These are phyloP conservation scores for Thymus quinquecostatus DNA, from an alignment of 257 asterid species.

Conservation along the genomic window DNA sequence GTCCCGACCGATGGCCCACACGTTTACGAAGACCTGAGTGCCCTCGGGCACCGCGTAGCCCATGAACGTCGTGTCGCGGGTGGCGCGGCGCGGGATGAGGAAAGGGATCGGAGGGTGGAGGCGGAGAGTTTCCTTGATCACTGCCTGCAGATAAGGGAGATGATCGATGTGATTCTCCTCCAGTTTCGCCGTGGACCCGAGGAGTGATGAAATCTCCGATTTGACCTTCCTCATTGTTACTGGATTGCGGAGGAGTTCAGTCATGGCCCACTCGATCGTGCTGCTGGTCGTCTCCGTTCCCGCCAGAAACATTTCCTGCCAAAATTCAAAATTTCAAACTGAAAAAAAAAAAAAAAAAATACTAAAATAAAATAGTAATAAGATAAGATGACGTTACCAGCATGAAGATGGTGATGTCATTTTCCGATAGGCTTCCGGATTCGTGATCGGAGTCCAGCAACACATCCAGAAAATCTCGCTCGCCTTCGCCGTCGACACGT, in stretches of 20 bases:
- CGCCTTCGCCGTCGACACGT: neutral
- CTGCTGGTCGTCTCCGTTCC: constrained; percentile 52
- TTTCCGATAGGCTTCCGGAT: constrained; percentile 47
- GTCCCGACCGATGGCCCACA: constrained; percentile 67
- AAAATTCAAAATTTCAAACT: neutral
- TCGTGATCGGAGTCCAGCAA: constrained; percentile 47
- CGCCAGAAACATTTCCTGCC: constrained; percentile 51
- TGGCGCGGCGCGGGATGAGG: constrained; percentile 46
- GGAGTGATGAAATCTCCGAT: constrained; percentile 37
- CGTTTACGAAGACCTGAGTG: constrained; percentile 51
- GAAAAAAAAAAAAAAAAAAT: too few relatives aligned
- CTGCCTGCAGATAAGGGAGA: constrained; percentile 50
- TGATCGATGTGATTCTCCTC: constrained; percentile 43
- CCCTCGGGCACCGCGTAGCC: constrained; percentile 41
- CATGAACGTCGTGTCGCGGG: constrained; percentile 44
- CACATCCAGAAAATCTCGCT: constrained; percentile 57
- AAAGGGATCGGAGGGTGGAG: constrained; percentile 56
- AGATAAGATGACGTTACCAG: constrained; percentile 53
- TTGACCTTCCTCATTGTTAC: constrained; percentile 35
- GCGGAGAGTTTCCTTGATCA: constrained; percentile 56
- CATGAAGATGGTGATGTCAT: constrained; percentile 48
- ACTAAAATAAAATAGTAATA: too few relatives aligned
- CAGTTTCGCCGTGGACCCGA: constrained; percentile 30
- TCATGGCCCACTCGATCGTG: constrained; percentile 52
- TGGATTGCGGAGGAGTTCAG: constrained; percentile 50